Evolutionary conservation across 2,329 filamentous ascomycete genomes (phyloP).

Genomic region (Blastomyces parvus): DNA sequence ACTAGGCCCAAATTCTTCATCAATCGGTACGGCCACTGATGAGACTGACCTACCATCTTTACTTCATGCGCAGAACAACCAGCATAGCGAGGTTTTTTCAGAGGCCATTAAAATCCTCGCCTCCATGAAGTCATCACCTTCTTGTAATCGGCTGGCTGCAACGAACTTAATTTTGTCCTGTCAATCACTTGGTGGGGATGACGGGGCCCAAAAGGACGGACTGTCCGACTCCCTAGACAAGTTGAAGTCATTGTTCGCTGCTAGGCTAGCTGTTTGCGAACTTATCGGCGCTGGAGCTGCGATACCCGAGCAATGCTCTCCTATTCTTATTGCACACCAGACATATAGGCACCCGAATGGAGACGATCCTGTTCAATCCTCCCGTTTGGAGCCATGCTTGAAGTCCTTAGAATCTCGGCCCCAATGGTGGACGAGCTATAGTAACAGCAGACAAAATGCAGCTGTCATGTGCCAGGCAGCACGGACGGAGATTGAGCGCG

Average conservation of each 20-base stretch:
- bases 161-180: slow-evolving; percentile 46
- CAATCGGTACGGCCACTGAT: slow-evolving; percentile 6
- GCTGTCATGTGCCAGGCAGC: slow-evolving; percentile 54
- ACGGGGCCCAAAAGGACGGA: slow-evolving; percentile 19
- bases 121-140: slow-evolving; percentile 38
- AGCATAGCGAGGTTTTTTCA: slow-evolving; percentile 31
- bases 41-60: slow-evolving; percentile 24
- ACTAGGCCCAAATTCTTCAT: slow-evolving; percentile 8
- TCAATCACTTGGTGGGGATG: slow-evolving; percentile 37
- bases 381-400: slow-evolving; percentile 43
- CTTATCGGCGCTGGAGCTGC: slow-evolving; percentile 43
- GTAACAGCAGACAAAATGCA: slow-evolving; percentile 52
- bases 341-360: slow-evolving; percentile 14
- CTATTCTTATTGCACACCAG: slow-evolving; percentile 36
- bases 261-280: slow-evolving; percentile 55
- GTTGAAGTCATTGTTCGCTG: slow-evolving; percentile 50
- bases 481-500: slow-evolving; percentile 49
- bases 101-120: slow-evolving; percentile 38
- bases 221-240: slow-evolving; percentile 31
- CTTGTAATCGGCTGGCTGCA: slow-evolving; percentile 46
- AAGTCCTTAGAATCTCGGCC: slow-evolving; percentile 44
- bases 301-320: slow-evolving; percentile 44
- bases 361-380: slow-evolving; percentile 16
- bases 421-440: slow-evolving; percentile 57
- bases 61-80: slow-evolving; percentile 18